phyloP scores from a whole-genome alignment of 352 stramenopile genomes.

The Blastocystis sp. region DNA sequence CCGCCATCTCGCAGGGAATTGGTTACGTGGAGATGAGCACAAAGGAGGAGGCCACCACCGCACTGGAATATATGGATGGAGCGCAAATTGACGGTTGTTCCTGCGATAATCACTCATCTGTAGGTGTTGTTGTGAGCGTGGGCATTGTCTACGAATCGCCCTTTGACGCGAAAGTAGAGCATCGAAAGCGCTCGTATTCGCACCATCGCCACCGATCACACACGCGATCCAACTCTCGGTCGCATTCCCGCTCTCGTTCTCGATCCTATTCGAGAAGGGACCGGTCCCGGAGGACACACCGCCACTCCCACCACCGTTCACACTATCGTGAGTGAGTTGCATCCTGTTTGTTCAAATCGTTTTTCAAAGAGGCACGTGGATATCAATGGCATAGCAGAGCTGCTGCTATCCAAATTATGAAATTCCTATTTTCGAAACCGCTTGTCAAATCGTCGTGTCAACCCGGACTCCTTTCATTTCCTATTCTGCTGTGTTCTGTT shows the following conservation, averaged over 20 bases:
- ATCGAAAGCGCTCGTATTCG: not conserved
- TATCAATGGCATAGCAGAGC: too few species aligned
- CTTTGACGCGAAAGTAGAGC: not conserved
- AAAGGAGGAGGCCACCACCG: constrained; percentile 8
- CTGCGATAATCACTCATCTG: not conserved
- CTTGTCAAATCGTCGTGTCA: not conserved
- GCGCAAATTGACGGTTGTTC: constrained; percentile 41
- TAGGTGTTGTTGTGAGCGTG: constrained; percentile 34
- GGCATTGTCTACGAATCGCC: constrained; percentile 10
- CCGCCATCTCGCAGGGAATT: constrained; percentile 39
- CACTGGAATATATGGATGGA: constrained; percentile 55
- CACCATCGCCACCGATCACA: not conserved
- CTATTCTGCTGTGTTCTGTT: not conserved
- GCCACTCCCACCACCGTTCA: not conserved
- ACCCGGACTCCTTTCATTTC: not conserved
- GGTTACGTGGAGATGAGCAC: constrained; percentile 40
- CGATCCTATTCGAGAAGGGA: not conserved
- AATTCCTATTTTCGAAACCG: too few species aligned
- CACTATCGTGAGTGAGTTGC: not conserved
- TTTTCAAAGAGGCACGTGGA: too few species aligned
- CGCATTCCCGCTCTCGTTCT: not conserved
- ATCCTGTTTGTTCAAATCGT: not conserved
- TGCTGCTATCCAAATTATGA: too few species aligned
- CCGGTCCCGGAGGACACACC: not conserved
- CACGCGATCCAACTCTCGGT: not conserved